Conservation (phyloP, 768 basidiomycete species). For the Hydnomerulius pinastri region DNA sequence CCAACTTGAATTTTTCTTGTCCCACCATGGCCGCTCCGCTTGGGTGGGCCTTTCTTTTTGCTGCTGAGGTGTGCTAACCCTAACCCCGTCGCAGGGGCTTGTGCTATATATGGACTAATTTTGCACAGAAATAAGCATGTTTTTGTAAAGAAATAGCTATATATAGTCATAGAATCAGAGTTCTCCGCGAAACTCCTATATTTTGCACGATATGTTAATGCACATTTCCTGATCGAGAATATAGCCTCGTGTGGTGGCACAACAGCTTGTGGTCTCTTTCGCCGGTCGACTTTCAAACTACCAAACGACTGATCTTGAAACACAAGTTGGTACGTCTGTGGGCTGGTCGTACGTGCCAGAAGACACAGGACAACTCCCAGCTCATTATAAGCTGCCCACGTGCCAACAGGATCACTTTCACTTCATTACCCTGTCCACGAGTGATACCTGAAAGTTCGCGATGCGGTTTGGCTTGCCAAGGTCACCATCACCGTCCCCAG, state of each 20-base stretch:
- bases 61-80: too few relatives aligned
- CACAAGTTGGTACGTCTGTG: neutral
- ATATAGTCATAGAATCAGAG: too few relatives aligned
- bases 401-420: neutral
- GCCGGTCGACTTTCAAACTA: neutral
- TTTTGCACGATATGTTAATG: too few relatives aligned
- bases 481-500: constrained; percentile 52
- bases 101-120: too few relatives aligned
- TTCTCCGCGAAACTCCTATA: too few relatives aligned
- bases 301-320: neutral
- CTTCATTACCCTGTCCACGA: neutral
- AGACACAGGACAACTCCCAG: neutral
- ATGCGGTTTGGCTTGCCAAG: constrained; percentile 62
- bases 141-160: too few relatives aligned
- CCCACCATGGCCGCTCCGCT: too few relatives aligned
- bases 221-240: neutral
- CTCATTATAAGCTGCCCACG: neutral
- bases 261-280: neutral
- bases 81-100: too few relatives aligned
- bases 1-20: too few relatives aligned
- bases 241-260: neutral
- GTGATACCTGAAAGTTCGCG: constrained; percentile 1
- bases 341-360: neutral
- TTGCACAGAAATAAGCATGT: too few relatives aligned
- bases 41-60: too few relatives aligned